phyloP scores from a whole-genome alignment of 257 asterid genomes.

The Gentiana macrophylla region DNA sequence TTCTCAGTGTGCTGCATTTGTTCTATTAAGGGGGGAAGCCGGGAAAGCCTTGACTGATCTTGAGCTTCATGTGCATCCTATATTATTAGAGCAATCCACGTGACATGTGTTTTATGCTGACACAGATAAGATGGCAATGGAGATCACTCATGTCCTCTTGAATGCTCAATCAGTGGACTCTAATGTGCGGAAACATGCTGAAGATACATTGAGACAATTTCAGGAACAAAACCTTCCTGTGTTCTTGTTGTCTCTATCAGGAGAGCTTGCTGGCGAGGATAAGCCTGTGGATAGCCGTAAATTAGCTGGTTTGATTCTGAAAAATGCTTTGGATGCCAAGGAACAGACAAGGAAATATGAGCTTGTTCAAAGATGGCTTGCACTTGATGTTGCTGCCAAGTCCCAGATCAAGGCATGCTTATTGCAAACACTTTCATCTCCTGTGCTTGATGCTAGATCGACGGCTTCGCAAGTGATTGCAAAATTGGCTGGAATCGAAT shows the following conservation, averaged over 20 bases:
- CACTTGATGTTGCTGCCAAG: slow-evolving; percentile 42
- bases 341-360: slow-evolving; percentile 46
- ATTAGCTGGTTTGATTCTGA: slow-evolving; percentile 78
- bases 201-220: slow-evolving; percentile 47
- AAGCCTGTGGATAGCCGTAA: slow-evolving; percentile 71
- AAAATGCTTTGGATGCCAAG: slow-evolving; percentile 80
- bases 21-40: background rate
- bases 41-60: background rate
- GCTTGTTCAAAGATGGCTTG: slow-evolving; percentile 62
- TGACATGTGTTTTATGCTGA: background rate
- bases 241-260: slow-evolving; percentile 56
- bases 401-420: slow-evolving; percentile 59
- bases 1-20: background rate
- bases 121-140: slow-evolving; percentile 59
- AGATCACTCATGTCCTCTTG: slow-evolving; percentile 69
- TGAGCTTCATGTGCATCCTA: background rate
- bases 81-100: too few species aligned
- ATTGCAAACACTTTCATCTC: slow-evolving; percentile 54
- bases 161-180: slow-evolving; percentile 89
- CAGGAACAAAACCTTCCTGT: slow-evolving; percentile 66
- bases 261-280: slow-evolving; percentile 58
- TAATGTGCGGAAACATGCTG: slow-evolving; percentile 67
- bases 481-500: slow-evolving; percentile 68
- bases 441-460: slow-evolving; percentile 61
- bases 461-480: slow-evolving; percentile 85